Evolutionary conservation across 768 basidiomycete species (phyloP).

Genomic region (Hericium erinaceus): DNA sequence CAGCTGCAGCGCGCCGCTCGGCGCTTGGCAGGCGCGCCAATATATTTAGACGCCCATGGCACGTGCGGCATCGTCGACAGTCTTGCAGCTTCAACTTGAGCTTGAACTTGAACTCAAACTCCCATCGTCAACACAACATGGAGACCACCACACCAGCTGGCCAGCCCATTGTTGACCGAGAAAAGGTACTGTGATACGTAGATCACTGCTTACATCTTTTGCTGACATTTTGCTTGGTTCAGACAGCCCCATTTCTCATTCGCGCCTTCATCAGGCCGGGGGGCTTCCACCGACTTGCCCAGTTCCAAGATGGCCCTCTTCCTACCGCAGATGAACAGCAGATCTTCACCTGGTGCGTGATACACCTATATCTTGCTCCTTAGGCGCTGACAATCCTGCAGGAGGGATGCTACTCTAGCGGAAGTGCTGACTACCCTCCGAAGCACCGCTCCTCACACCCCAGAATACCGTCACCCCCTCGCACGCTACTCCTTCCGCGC

Average conservation of each 20-base stretch:
- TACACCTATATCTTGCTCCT: not conserved
- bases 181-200: constrained; percentile 34
- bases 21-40: too few species aligned
- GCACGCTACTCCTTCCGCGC: constrained; percentile 76
- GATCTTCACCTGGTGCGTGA: constrained; percentile 63
- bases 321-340: constrained; percentile 79
- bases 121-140: constrained; percentile 12
- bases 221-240: not conserved
- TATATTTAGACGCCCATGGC: too few species aligned
- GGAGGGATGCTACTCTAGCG: constrained; percentile 77
- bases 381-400: constrained; percentile 18
- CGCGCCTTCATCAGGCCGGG: constrained; percentile 79
- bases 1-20: too few species aligned
- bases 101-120: too few species aligned
- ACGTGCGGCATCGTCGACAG: too few species aligned
- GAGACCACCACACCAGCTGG: constrained; percentile 36
- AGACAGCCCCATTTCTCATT: constrained; percentile 79
- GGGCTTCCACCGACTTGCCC: constrained; percentile 58
- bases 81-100: too few species aligned
- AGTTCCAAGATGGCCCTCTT: constrained; percentile 71
- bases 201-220: not conserved
- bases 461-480: constrained; percentile 74
- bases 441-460: constrained; percentile 52
- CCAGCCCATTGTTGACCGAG: constrained; percentile 41
- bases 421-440: constrained; percentile 75